Percentiles rank a stretch among this genome's conserved stretches.
phyloP scores from a whole-genome alignment of 1,139 yeast species.

The Kodamaea arcana region DNA sequence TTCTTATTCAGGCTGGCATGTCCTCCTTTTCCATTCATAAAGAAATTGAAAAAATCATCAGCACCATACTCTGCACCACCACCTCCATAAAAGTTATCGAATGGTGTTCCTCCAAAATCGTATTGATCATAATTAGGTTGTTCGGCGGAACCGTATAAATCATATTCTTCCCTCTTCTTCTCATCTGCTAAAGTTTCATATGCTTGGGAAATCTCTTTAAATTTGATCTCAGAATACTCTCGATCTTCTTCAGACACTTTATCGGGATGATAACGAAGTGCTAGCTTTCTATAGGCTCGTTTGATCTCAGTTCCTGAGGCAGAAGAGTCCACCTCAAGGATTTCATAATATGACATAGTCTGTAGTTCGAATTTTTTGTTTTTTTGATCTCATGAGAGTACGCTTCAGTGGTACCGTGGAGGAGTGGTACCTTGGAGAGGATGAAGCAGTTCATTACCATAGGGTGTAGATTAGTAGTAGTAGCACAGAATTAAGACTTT shows the following conservation, averaged over 20 bases:
- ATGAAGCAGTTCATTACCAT: no score
- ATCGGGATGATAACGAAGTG: constrained; percentile 76
- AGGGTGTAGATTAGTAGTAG: no score
- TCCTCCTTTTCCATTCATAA: constrained; percentile 36
- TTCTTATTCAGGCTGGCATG: constrained; percentile 10
- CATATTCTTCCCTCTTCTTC: constrained; percentile 51
- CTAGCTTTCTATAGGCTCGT: constrained; percentile 72
- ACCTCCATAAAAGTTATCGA: constrained; percentile 30
- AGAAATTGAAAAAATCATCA: constrained; percentile 72
- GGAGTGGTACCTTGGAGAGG: no score
- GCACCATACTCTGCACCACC: constrained; percentile 43
- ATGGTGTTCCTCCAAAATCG: constrained; percentile 34
- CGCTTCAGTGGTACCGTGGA: no score
- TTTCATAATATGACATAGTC: constrained; percentile 63
- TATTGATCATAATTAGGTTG: constrained; percentile 11
- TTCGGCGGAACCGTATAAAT: constrained; percentile 50
- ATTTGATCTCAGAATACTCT: constrained; percentile 62
- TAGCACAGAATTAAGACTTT: no score
- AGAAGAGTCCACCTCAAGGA: constrained; percentile 59
- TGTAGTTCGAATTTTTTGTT: no score
- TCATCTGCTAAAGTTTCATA: constrained; percentile 73
- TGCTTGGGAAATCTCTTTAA: constrained; percentile 74
- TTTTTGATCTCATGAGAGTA: no score
- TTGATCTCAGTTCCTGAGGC: constrained; percentile 68
- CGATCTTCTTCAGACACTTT: constrained; percentile 67